Conservation (phyloP, 1,139 yeast species). For the Hyphopichia burtonii region DNA sequence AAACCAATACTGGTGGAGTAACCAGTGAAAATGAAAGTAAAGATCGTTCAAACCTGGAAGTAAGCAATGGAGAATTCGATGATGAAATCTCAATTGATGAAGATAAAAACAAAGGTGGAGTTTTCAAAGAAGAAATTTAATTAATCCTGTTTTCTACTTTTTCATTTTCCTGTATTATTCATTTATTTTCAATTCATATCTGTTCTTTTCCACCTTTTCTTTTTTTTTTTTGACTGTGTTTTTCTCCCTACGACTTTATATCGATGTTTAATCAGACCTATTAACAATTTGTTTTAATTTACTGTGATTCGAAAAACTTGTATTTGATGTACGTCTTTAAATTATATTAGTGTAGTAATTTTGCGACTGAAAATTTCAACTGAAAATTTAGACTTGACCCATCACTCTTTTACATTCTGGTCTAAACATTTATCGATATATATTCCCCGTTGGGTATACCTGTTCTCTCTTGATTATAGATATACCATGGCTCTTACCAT, state of each 20-base stretch:
- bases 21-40: constrained; percentile 6
- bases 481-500: background rate
- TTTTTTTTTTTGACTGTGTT: background rate
- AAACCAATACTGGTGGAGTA: constrained; percentile 2
- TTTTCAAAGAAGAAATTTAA: constrained; percentile 43
- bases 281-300: no score
- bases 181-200: background rate
- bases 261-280: no score
- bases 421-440: no score
- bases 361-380: no score
- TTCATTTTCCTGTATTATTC: background rate
- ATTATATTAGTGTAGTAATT: no score
- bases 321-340: no score
- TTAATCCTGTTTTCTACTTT: background rate
- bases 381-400: no score
- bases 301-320: no score
- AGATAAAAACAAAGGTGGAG: constrained; percentile 32
- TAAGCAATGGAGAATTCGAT: constrained; percentile 12
- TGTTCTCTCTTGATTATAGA: no score
- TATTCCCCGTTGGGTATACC: no score
- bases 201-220: background rate
- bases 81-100: constrained; percentile 33
- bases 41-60: constrained; percentile 4
- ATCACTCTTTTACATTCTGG: no score
- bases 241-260: background rate